Base-by-base conservation (phyloP, 2,329 filamentous ascomycete genomes). In the Xylaria sp. region DNA sequence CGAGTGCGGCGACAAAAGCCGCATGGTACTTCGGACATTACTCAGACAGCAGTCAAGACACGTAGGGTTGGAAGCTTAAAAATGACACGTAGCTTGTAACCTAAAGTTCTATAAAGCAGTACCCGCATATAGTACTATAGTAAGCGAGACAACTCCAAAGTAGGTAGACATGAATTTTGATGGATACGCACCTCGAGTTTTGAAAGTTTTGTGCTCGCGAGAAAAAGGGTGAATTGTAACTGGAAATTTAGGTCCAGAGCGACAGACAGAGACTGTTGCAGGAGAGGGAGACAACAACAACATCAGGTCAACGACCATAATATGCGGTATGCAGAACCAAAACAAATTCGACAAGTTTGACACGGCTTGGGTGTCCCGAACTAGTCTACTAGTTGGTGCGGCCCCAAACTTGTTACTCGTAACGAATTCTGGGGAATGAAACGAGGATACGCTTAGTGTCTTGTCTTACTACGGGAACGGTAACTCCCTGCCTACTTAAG, bases 371-470 rank as follows among this genome's bases (percentile, higher is more conserved):
- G 17, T 33, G 7, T 4, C 6, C 13, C 23, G 26, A 7, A 15
- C 26, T 31, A 53, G 49, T 33, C 26, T 10, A n/a, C 6, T 31
- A 6, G 26, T 42, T 20, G 17, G 49, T 28, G 54, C 49, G 33
- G 40, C 61, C 49, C 51, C 38, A 44, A 51, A 44, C 23, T 23
- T 36, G 26, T 62, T 56, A 20, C 49, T 56, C 42, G 53, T 60
- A 51, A 57, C 51, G 26, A 42, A 58, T 62, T 42, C 58, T 56
- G 64, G 64, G 59, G 58, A 57, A 62, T 31, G 33, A 33, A 54
- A 36, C 38, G 40, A 57, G n/a, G 48, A 33, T 17, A 53, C 33
- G 6, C 28, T 15, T 26, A 46, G 33, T 33, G 46, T 60, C 23
- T 10, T 33, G 33, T 33, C 33, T 33, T 49, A 58, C 40, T 48